Evolutionary conservation across 108 stramenopile species (phyloP).

Genomic region (Stephanodiscus minutulus): DNA sequence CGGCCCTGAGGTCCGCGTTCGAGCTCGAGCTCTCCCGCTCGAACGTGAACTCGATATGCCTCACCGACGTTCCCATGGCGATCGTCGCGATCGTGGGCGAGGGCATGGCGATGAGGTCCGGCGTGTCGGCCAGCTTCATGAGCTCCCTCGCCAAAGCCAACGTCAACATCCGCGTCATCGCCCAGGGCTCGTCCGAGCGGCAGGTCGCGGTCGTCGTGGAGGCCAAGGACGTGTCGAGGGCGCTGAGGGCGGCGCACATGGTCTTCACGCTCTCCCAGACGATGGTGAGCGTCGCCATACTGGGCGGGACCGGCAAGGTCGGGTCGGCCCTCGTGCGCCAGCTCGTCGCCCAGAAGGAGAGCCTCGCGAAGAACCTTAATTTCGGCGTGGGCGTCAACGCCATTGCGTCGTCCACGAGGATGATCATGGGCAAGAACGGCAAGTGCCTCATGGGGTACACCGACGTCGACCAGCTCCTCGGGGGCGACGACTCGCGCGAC

Average conservation of each 20-base stretch:
- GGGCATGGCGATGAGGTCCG: constrained; percentile 81
- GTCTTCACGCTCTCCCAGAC: constrained; percentile 79
- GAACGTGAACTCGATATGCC: constrained; percentile 57
- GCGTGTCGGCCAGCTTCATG: constrained; percentile 84
- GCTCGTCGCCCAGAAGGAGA: constrained; percentile 50
- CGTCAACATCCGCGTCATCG: constrained; percentile 88
- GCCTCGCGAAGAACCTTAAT: constrained; percentile 56
- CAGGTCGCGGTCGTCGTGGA: constrained; percentile 86
- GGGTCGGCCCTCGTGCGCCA: constrained; percentile 61
- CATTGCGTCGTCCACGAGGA: constrained; percentile 58
- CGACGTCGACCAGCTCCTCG: constrained; percentile 45
- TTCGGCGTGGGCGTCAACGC: constrained; percentile 53
- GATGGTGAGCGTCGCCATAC: constrained; percentile 57
- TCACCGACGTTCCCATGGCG: constrained; percentile 54
- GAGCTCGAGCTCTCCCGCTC: constrained; percentile 70
- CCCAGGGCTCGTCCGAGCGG: constrained; percentile 84
- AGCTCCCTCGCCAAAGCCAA: constrained; percentile 78
- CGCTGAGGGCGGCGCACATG: constrained; percentile 86
- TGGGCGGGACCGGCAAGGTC: constrained; percentile 64
- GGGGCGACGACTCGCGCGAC: constrained; percentile 49
- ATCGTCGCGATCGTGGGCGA: constrained; percentile 91
- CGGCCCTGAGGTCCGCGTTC: constrained; percentile 64
- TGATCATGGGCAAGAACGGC: constrained; percentile 60
- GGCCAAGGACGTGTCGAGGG: constrained; percentile 65
- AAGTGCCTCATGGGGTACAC: constrained; percentile 46